Evolutionary conservation across 1,139 yeast species (phyloP).

Genomic region (Nakaseomyces sp.): DNA sequence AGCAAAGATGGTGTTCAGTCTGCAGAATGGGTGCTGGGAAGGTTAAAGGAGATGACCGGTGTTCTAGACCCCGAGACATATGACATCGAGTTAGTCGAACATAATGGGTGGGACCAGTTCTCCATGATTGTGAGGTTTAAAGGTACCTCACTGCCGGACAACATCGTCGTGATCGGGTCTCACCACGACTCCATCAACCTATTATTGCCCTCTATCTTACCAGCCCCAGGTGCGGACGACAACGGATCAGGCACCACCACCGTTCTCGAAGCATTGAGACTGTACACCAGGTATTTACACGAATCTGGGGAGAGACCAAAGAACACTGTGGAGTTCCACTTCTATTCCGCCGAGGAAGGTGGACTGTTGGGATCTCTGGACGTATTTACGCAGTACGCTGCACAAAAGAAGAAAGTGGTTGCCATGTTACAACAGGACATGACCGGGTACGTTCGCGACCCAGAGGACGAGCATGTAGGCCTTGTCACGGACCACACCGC

Average conservation of each 20-base stretch:
- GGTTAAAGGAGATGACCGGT: constrained; percentile 38
- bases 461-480: constrained; percentile 67
- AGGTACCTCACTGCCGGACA: constrained; percentile 36
- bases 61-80: constrained; percentile 30
- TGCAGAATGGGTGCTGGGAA: constrained; percentile 59
- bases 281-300: constrained; percentile 36
- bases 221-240: constrained; percentile 95
- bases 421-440: constrained; percentile 93
- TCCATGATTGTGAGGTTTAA: constrained; percentile 43
- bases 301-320: constrained; percentile 36
- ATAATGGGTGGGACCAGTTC: constrained; percentile 48
- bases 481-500: constrained; percentile 70
- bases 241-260: constrained; percentile 87
- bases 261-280: constrained; percentile 62
- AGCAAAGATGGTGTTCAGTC: constrained; percentile 61
- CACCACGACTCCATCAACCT: constrained; percentile 84
- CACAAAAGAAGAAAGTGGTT: constrained; percentile 43
- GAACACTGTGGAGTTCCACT: constrained; percentile 83
- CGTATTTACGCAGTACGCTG: constrained; percentile 49
- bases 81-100: constrained; percentile 38
- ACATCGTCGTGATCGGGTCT: constrained; percentile 68
- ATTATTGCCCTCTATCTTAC: constrained; percentile 55
- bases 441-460: constrained; percentile 73
- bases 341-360: constrained; percentile 92
- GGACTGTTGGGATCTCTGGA: constrained; percentile 85